Conservation (phyloP, 768 basidiomycete species). For the Amanita brunnescens region DNA sequence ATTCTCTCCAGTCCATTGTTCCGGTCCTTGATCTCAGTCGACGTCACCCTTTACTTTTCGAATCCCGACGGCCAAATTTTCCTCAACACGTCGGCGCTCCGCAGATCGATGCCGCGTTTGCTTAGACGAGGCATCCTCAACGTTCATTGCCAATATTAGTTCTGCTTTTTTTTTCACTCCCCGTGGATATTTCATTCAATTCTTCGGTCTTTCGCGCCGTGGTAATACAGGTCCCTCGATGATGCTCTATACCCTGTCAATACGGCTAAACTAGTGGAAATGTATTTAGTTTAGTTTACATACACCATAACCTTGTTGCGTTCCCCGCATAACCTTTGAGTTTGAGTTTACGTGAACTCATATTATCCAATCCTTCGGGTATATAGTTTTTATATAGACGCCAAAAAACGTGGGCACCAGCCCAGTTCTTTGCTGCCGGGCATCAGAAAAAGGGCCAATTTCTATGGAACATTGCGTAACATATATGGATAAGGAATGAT, state of each 20-base stretch:
- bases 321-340: too few species aligned
- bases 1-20: constrained; percentile 6
- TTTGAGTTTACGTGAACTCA: background rate
- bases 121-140: background rate
- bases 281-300: background rate
- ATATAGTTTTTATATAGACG: too few species aligned
- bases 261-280: background rate
- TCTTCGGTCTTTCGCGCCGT: background rate
- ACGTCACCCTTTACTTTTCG: constrained; percentile 5
- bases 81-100: background rate
- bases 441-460: too few species aligned
- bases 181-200: background rate
- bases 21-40: background rate
- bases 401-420: too few species aligned
- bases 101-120: background rate
- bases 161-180: background rate
- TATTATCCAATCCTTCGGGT: too few species aligned
- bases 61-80: background rate
- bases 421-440: too few species aligned
- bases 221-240: too few species aligned
- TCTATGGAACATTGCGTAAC: too few species aligned
- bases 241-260: too few species aligned
- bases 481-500: too few species aligned
- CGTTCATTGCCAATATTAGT: background rate
- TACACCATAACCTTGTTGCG: background rate